Evolutionary conservation across 768 basidiomycete genomes (phyloP).

Genomic region (Asterophora parasitica): DNA sequence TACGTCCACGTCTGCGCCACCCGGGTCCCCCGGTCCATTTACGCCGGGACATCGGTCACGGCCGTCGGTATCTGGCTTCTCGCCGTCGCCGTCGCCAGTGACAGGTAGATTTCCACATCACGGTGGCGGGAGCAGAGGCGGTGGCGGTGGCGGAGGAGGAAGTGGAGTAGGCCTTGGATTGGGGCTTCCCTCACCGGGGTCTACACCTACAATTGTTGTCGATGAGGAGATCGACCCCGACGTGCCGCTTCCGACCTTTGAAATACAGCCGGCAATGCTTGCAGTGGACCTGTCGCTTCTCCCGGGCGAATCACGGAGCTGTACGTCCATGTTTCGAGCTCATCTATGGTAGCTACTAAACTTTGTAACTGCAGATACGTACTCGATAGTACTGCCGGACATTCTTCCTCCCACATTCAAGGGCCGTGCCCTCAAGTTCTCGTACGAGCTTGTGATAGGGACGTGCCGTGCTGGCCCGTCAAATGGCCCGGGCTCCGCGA

Average conservation of each 20-base stretch:
- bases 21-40: slow-evolving; percentile 6
- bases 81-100: slow-evolving; percentile 14
- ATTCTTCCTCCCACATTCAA: slow-evolving; percentile 87
- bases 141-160: slow-evolving; percentile 15
- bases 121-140: slow-evolving; percentile 1
- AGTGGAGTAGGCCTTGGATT: slow-evolving; percentile 17
- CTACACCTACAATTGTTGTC: background rate
- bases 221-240: slow-evolving; percentile 57
- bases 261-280: slow-evolving; percentile 81
- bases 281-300: slow-evolving; percentile 79
- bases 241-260: slow-evolving; percentile 74
- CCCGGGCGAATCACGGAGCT: slow-evolving; percentile 83
- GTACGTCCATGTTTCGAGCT: slow-evolving; percentile 42
- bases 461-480: slow-evolving; percentile 61
- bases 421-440: slow-evolving; percentile 79
- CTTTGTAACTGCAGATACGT: slow-evolving; percentile 58
- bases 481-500: slow-evolving; percentile 27
- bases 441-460: slow-evolving; percentile 88
- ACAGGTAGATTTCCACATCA: slow-evolving; percentile 8
- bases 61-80: slow-evolving; percentile 6
- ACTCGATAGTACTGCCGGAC: slow-evolving; percentile 68
- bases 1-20: slow-evolving; percentile 15
- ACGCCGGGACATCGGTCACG: slow-evolving; percentile 3
- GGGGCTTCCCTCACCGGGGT: background rate
- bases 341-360: background rate